A percentile compares a stretch with the other conserved stretches of the same genome.
Conservation (phyloP, 2,329 filamentous ascomycete genomes). For the Penicillium sp. region DNA sequence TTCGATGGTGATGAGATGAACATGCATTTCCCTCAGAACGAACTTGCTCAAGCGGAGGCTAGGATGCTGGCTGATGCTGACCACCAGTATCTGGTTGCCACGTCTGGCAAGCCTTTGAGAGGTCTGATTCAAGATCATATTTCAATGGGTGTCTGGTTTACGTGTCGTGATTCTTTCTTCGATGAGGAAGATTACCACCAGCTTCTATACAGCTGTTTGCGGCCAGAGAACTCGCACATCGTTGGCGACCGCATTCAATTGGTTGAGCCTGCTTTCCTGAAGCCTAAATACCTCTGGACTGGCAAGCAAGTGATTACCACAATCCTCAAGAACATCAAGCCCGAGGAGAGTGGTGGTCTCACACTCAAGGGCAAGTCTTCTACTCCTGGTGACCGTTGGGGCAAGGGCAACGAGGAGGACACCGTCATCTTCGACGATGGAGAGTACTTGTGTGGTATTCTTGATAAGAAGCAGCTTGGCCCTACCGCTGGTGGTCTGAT, state of each 20-base stretch:
- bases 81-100: constrained; percentile 94
- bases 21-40: constrained; percentile 99
- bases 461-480: constrained; percentile 95
- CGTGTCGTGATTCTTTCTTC: constrained; percentile 90
- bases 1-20: constrained; percentile 99
- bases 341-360: constrained; percentile 74
- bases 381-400: constrained; percentile 82
- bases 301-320: constrained; percentile 96
- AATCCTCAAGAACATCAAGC: constrained; percentile 89
- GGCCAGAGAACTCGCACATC: constrained; percentile 90
- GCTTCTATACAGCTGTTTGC: constrained; percentile 85
- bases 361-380: constrained; percentile 80
- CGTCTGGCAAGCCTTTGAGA: constrained; percentile 88
- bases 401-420: constrained; percentile 72
- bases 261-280: constrained; percentile 79
- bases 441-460: constrained; percentile 85
- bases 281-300: constrained; percentile 84
- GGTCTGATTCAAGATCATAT: constrained; percentile 99
- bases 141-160: constrained; percentile 89
- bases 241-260: constrained; percentile 81
- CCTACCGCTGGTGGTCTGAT: constrained; percentile 85
- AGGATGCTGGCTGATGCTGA: constrained; percentile 94
- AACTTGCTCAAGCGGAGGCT: constrained; percentile 90
- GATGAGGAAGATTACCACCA: constrained; percentile 87
- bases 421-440: constrained; percentile 83